Percentiles rank a stretch among this genome's conserved stretches.
Evolutionary conservation across 192 early-diverging fungal species (phyloP).

Genomic region (Mortierella alpina): DNA sequence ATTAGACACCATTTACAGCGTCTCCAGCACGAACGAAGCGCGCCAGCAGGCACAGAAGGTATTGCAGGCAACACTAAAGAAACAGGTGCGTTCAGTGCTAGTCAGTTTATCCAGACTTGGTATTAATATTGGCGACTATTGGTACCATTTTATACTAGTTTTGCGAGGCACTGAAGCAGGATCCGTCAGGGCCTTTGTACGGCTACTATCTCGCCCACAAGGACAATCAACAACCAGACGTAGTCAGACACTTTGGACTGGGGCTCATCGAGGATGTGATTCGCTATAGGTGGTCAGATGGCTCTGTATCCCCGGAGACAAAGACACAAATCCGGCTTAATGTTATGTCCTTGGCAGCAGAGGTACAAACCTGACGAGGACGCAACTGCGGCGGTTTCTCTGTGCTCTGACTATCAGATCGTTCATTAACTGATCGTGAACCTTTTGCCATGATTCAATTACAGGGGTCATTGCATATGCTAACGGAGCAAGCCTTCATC

Average conservation of each 20-base stretch:
- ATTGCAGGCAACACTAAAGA: background rate
- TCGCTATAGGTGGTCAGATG: constrained; percentile 66
- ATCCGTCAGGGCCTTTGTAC: constrained; percentile 59
- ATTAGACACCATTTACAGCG: constrained; percentile 61
- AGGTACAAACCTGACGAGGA: constrained; percentile 14
- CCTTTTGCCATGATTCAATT: background rate
- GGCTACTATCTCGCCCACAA: constrained; percentile 66
- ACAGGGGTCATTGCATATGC: constrained; percentile 52
- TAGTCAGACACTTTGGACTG: constrained; percentile 70
- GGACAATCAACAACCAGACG: constrained; percentile 58
- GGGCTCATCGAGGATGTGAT: constrained; percentile 66
- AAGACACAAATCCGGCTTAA: constrained; percentile 47
- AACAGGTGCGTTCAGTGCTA: no score
- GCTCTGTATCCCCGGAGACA: constrained; percentile 40
- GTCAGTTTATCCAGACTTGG: background rate
- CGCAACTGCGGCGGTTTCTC: background rate
- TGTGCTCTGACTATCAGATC: background rate
- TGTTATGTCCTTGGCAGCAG: constrained; percentile 54
- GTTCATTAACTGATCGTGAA: background rate
- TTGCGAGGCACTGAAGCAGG: constrained; percentile 61
- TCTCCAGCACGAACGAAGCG: constrained; percentile 45
- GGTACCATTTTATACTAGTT: constrained; percentile 36
- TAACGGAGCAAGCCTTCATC: constrained; percentile 58
- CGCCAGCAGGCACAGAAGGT: constrained; percentile 61
- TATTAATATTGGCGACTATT: background rate